phyloP scores from a whole-genome alignment of 345 rosid species.

The Rhodamnia rubescens region DNA sequence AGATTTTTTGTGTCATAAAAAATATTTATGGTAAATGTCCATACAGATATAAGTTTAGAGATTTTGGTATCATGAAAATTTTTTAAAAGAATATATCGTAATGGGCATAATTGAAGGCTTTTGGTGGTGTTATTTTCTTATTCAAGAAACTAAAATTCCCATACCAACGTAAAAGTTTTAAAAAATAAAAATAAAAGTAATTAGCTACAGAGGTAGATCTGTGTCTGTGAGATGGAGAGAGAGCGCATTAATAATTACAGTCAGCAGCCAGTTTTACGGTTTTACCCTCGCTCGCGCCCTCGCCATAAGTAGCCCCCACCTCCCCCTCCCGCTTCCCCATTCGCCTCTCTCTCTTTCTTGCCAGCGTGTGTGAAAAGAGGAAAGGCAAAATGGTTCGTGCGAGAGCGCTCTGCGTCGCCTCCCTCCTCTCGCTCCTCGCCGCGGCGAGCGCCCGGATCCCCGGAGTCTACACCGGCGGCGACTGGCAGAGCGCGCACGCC shows the following conservation, averaged over 20 bases:
- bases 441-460: slow-evolving; percentile 20
- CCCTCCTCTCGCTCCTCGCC: slow-evolving; percentile 6
- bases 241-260: neutral
- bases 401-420: slow-evolving; percentile 2
- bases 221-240: neutral
- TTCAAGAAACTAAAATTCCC: neutral
- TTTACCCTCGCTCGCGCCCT: neutral
- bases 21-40: too few species aligned
- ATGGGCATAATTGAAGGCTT: too few species aligned
- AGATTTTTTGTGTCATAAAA: too few species aligned
- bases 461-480: slow-evolving; percentile 22
- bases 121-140: neutral
- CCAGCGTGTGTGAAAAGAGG: neutral
- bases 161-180: neutral
- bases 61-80: too few species aligned
- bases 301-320: slow-evolving; percentile 23
- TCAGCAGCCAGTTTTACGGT: neutral
- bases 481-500: slow-evolving; percentile 42
- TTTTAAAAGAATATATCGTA: neutral
- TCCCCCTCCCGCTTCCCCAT: slow-evolving; percentile 14
- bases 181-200: neutral
- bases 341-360: neutral
- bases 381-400: neutral
- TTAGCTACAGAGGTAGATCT: neutral
- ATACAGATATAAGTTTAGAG: too few species aligned